Evolutionary conservation across 768 basidiomycete genomes (phyloP).

Genomic region (Lactarius psammicola): DNA sequence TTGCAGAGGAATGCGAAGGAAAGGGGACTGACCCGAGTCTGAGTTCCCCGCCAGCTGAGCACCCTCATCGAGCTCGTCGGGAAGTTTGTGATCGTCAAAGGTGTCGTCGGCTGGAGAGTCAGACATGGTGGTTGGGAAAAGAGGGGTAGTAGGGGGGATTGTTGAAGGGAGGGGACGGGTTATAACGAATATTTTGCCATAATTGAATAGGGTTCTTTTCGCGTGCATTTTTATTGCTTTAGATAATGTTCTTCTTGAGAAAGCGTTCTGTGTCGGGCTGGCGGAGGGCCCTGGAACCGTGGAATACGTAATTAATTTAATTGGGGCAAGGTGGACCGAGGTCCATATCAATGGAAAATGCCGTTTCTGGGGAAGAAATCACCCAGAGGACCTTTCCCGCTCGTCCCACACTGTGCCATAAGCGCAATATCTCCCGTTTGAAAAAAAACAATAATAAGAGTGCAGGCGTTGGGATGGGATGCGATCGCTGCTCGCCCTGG

Average conservation of each 20-base stretch:
- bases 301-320: conserved; percentile 32
- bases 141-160: conserved; percentile 35
- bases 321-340: conserved; percentile 20
- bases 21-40: conserved; percentile 34
- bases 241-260: conserved; percentile 39
- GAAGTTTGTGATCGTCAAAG: conserved; percentile 50
- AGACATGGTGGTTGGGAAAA: conserved; percentile 49
- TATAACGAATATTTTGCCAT: conserved; percentile 53
- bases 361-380: conserved; percentile 27
- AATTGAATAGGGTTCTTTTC: conserved; percentile 61
- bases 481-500: conserved; percentile 1
- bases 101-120: conserved; percentile 59
- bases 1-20: conserved; percentile 1
- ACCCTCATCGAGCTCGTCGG: conserved; percentile 58
- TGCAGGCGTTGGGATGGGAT: conserved; percentile 4
- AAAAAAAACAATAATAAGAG: background rate
- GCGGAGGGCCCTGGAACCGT: conserved; percentile 31
- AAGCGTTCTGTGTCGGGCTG: conserved; percentile 28
- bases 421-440: conserved; percentile 27
- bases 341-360: conserved; percentile 30
- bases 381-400: conserved; percentile 22
- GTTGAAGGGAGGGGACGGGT: conserved; percentile 50
- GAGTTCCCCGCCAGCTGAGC: conserved; percentile 42
- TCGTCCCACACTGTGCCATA: conserved; percentile 25
- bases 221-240: conserved; percentile 53